Conservation (phyloP, 371 early-diverging fungal species). For the Blakeslea trispora region DNA sequence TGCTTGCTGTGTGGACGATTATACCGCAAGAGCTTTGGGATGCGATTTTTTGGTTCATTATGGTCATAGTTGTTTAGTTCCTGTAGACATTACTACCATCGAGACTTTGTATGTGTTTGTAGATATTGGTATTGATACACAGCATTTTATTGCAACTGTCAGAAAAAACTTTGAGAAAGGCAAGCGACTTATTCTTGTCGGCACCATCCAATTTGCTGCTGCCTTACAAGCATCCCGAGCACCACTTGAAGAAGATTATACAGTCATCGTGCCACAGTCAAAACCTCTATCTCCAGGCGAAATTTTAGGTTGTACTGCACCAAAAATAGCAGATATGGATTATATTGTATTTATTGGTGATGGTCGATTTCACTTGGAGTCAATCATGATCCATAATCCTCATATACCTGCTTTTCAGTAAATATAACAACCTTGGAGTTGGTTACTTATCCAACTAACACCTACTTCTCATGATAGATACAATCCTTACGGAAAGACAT, state of each 20-base stretch:
- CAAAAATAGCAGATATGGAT: conserved; percentile 77
- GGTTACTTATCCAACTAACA: background rate
- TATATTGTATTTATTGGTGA: conserved; percentile 90
- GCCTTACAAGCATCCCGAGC: conserved; percentile 79
- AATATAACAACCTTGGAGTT: background rate
- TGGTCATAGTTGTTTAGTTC: conserved; percentile 98
- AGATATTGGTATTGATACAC: conserved; percentile 96
- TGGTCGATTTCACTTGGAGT: conserved; percentile 99
- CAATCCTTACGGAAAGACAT: conserved; percentile 94
- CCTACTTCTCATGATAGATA: conserved; percentile 55
- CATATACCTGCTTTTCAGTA: conserved; percentile 84
- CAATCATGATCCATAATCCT: conserved; percentile 99
- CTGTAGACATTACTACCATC: conserved; percentile 92
- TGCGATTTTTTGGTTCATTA: conserved; percentile 99
- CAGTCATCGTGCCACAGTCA: conserved; percentile 84
- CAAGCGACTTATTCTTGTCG: conserved; percentile 82
- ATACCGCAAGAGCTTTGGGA: conserved; percentile 87
- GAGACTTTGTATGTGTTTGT: conserved; percentile 99
- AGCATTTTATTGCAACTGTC: conserved; percentile 92
- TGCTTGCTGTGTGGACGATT: conserved; percentile 99
- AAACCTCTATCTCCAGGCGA: conserved; percentile 98
- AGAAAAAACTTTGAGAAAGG: conserved; percentile 78
- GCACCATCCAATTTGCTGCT: conserved; percentile 97
- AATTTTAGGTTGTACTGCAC: conserved; percentile 99
- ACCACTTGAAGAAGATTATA: conserved; percentile 66